Evolutionary conservation across 192 early-diverging fungal species (phyloP).

Genomic region (Umbelopsis sp.): DNA sequence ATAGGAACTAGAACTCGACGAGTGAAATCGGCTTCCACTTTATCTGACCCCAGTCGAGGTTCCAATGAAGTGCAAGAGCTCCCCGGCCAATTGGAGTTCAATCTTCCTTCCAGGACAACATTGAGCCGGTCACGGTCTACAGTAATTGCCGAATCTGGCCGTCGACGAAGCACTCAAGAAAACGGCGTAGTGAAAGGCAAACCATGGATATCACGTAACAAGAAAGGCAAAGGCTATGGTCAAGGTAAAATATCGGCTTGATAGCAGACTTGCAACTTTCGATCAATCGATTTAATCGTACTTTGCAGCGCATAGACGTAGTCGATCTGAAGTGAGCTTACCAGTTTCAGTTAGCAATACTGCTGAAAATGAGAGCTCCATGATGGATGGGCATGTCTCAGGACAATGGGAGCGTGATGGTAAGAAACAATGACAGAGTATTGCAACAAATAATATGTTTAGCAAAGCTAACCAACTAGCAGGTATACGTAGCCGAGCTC

Average conservation of each 20-base stretch:
- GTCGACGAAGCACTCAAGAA: slow-evolving; percentile 38
- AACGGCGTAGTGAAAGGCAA: not conserved
- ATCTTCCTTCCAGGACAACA: slow-evolving; percentile 1
- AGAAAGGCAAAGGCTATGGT: slow-evolving; percentile 14
- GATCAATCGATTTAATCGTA: not conserved
- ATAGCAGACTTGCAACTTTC: not conserved
- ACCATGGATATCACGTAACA: slow-evolving; percentile 2
- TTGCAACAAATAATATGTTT: not conserved
- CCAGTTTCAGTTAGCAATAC: not conserved
- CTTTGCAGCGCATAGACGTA: slow-evolving; percentile 1
- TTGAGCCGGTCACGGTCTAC: slow-evolving; percentile 19
- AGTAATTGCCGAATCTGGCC: slow-evolving; percentile 27
- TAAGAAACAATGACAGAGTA: not conserved
- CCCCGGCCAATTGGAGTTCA: not conserved
- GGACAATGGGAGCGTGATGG: slow-evolving; percentile 1
- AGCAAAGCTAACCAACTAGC: not conserved
- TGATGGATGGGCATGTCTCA: not conserved
- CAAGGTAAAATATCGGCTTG: not conserved
- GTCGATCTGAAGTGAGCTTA: not conserved
- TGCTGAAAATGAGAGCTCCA: not conserved
- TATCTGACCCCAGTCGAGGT: slow-evolving; percentile 33
- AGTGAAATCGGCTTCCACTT: slow-evolving; percentile 32
- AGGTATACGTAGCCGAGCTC: slow-evolving; percentile 13
- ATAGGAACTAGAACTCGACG: slow-evolving; percentile 10
- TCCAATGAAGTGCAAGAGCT: not conserved